Evolutionary conservation across 805 yeast genomes (phyloP).

Genomic region (Kazachstania psychrophila): DNA sequence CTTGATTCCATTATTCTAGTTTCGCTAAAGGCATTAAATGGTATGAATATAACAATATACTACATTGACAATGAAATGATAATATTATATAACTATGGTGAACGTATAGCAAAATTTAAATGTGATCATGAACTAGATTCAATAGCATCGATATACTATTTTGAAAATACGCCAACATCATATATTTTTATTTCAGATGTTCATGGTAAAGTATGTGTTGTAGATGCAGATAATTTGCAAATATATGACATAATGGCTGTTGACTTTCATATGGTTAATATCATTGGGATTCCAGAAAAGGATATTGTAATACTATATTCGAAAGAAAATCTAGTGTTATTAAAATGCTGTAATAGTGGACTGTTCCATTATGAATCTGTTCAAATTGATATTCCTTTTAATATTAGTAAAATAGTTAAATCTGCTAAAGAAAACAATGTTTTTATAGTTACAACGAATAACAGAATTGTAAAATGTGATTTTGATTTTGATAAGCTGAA

Average conservation of each 20-base stretch:
- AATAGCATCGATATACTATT: conserved; percentile 2
- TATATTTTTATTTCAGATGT: conserved; percentile 12
- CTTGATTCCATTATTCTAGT: not conserved
- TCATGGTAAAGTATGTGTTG: conserved; percentile 11
- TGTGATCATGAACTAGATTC: not conserved
- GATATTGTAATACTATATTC: conserved; percentile 2
- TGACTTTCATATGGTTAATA: conserved; percentile 5
- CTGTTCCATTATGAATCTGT: not conserved
- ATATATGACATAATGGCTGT: conserved; percentile 5
- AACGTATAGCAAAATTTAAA: not conserved
- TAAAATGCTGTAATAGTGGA: not conserved
- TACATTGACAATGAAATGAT: conserved; percentile 6
- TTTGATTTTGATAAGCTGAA: not conserved
- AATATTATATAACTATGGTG: conserved; percentile 2
- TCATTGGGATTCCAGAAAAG: conserved; percentile 5
- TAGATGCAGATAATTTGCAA: conserved; percentile 5
- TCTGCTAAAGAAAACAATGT: no score
- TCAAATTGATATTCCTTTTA: not conserved
- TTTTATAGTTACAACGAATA: not conserved
- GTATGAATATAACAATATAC: conserved; percentile 7
- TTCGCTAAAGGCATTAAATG: not conserved
- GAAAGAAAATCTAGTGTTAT: not conserved
- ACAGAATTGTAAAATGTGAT: not conserved
- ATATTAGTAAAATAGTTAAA: not conserved
- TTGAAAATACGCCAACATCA: not conserved